A percentile compares a stretch with the other conserved stretches of the same genome.
Evolutionary conservation across 371 early-diverging fungal species (phyloP).

Genomic region (Enterocytospora artemiae): DNA sequence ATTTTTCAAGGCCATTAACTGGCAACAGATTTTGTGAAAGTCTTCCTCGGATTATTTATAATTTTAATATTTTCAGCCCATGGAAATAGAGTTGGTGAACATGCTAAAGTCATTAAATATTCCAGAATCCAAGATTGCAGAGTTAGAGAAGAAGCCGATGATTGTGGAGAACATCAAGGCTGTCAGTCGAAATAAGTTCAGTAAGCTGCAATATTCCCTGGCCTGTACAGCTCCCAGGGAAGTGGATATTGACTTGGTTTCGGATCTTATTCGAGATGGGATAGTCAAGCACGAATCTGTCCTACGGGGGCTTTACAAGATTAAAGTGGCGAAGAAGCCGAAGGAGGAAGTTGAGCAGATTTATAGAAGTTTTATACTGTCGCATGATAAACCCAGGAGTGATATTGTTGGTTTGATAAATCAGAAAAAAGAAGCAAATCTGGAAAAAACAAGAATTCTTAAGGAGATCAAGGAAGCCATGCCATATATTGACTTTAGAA

Average conservation of each 20-base stretch:
- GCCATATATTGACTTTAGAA: constrained; percentile 32
- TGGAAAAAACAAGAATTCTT: constrained; percentile 27
- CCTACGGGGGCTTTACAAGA: constrained; percentile 25
- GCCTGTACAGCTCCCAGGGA: constrained; percentile 39
- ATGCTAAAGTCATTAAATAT: constrained; percentile 35
- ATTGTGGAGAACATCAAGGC: constrained; percentile 31
- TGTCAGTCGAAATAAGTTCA: constrained; percentile 11
- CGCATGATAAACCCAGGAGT: constrained; percentile 13
- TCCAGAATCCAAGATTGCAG: constrained; percentile 22
- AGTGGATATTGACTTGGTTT: constrained; percentile 23
- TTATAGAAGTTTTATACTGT: too few species aligned
- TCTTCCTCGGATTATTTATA: too few species aligned
- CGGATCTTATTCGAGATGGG: constrained; percentile 14
- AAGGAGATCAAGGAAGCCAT: constrained; percentile 29
- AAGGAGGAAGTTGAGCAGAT: constrained; percentile 22
- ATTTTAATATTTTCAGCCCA: constrained; percentile 6
- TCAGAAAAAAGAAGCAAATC: not conserved
- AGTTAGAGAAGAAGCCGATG: constrained; percentile 38
- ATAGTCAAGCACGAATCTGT: constrained; percentile 37
- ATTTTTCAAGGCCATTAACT: too few species aligned
- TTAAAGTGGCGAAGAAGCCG: constrained; percentile 4
- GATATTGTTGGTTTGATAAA: constrained; percentile 20
- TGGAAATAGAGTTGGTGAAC: constrained; percentile 20
- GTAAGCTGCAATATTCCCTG: constrained; percentile 40
- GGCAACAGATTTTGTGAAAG: too few species aligned